Conservation (phyloP, 495 filamentous ascomycete genomes). For the Geopyxis carbonaria region DNA sequence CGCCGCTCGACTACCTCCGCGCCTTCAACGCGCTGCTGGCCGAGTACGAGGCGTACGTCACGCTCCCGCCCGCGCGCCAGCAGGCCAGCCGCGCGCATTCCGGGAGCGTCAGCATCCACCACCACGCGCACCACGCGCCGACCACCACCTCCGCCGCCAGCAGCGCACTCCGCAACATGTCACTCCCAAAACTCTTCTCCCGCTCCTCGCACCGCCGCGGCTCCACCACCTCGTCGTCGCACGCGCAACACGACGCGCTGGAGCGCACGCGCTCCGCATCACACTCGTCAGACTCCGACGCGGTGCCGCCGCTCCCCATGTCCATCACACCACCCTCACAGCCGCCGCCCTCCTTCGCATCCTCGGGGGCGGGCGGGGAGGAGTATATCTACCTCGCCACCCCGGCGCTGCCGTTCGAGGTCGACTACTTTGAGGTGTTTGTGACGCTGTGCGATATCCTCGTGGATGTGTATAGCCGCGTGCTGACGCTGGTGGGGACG, state of each 20-base stretch:
- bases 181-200: slow-evolving; percentile 22
- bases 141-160: slow-evolving; percentile 8
- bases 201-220: slow-evolving; percentile 20
- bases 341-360: slow-evolving; percentile 10
- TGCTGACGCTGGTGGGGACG: slow-evolving; percentile 51
- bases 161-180: slow-evolving; percentile 15
- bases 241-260: slow-evolving; percentile 8
- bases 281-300: slow-evolving; percentile 18
- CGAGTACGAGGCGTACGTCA: slow-evolving; percentile 74
- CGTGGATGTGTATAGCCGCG: slow-evolving; percentile 74
- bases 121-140: slow-evolving; percentile 12
- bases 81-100: slow-evolving; percentile 19
- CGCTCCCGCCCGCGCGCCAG: slow-evolving; percentile 15
- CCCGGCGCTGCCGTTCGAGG: slow-evolving; percentile 87
- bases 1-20: slow-evolving; percentile 66
- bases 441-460: slow-evolving; percentile 92
- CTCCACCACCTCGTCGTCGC: slow-evolving; percentile 14
- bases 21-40: slow-evolving; percentile 68
- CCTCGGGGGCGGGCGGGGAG: slow-evolving; percentile 31
- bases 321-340: slow-evolving; percentile 17
- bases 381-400: slow-evolving; percentile 79
- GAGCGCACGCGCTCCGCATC: slow-evolving; percentile 21
- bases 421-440: slow-evolving; percentile 93
- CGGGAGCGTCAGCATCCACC: slow-evolving; percentile 2
- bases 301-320: slow-evolving; percentile 28